Evolutionary conservation across 257 asterid species (phyloP).

Genomic region (Nicotiana tabacum): DNA sequence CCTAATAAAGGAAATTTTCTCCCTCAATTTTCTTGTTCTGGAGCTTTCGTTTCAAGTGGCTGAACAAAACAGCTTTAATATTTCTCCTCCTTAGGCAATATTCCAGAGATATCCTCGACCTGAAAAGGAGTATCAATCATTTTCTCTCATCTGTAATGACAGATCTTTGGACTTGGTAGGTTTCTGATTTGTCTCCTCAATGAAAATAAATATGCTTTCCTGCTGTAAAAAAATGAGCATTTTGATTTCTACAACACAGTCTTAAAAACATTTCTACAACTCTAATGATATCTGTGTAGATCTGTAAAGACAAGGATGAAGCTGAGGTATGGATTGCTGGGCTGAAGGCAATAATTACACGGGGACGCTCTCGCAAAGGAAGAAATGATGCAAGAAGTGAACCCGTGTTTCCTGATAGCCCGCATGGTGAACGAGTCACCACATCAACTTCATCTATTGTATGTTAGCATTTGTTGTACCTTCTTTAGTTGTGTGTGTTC

Average conservation of each 20-base stretch:
- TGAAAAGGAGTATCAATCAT: conserved; percentile 93
- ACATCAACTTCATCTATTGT: conserved; percentile 41
- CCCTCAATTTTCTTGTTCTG: not conserved
- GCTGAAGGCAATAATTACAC: conserved; percentile 66
- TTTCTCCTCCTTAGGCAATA: conserved; percentile 47
- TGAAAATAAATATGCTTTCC: not conserved
- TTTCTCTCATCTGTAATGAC: conserved; percentile 73
- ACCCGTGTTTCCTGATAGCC: conserved; percentile 37
- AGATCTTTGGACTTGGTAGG: conserved; percentile 92
- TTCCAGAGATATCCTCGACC: conserved; percentile 94
- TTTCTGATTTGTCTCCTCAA: conserved; percentile 21
- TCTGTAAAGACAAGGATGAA: conserved; percentile 95
- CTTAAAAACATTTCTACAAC: not conserved
- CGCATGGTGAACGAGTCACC: conserved; percentile 35
- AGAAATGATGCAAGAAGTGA: conserved; percentile 50
- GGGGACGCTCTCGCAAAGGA: conserved; percentile 40
- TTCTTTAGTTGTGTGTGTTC: conserved; percentile 3
- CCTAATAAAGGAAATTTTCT: not conserved
- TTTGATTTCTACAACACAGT: not conserved
- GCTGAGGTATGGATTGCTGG: conserved; percentile 93
- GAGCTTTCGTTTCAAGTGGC: conserved; percentile 10
- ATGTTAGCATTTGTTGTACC: conserved; percentile 25
- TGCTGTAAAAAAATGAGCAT: not conserved
- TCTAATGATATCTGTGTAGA: conserved; percentile 31
- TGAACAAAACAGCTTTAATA: conserved; percentile 11